Conservation (phyloP, 805 yeast genomes). For the Pichia manshurica region DNA sequence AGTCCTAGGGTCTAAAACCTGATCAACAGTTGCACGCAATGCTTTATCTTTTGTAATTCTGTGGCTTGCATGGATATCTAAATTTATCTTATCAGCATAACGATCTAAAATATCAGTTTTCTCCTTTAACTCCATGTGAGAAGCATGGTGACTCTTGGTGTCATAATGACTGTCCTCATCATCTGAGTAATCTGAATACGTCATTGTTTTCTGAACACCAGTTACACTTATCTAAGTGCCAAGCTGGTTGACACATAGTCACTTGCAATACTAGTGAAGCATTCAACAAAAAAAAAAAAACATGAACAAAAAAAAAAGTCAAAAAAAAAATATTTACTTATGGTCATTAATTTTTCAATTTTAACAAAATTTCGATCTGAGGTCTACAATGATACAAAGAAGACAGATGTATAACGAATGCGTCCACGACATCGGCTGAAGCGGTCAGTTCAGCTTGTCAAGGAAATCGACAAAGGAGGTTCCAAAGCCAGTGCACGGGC, state of each 20-base stretch:
- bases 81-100: conserved; percentile 58
- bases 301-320: too few relatives aligned
- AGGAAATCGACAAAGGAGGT: conserved; percentile 3
- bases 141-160: conserved; percentile 1
- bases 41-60: conserved; percentile 74
- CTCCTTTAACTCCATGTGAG: conserved; percentile 23
- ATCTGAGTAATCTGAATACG: conserved; percentile 11
- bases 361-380: too few relatives aligned
- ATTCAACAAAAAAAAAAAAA: too few relatives aligned
- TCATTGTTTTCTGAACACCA: too few relatives aligned
- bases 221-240: not conserved
- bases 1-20: conserved; percentile 93
- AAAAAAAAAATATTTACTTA: too few relatives aligned
- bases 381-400: too few relatives aligned
- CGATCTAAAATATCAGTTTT: conserved; percentile 52
- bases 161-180: not conserved
- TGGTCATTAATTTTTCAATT: too few relatives aligned
- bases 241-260: too few relatives aligned
- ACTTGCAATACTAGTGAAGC: too few relatives aligned
- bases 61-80: conserved; percentile 54
- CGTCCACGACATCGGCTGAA: too few relatives aligned
- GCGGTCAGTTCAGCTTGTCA: conserved; percentile 4
- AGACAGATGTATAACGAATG: too few relatives aligned
- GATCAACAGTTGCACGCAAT: conserved; percentile 94
- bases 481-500: conserved; percentile 7